phyloP scores from a whole-genome alignment of 768 basidiomycete species.

The Lactarius hatsudake region DNA sequence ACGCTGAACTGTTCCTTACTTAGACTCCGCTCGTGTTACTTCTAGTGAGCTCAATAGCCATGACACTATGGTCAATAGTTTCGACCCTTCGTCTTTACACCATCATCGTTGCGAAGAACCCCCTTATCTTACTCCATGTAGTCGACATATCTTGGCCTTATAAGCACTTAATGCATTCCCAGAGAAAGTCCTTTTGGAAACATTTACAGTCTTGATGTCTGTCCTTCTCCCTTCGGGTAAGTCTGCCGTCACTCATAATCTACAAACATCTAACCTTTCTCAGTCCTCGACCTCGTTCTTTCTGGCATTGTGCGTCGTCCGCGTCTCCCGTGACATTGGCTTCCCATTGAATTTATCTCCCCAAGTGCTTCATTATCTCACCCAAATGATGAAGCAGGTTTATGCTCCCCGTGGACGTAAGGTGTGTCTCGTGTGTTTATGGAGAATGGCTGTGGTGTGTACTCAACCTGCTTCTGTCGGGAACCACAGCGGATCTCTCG shows the following conservation, averaged over 20 bases:
- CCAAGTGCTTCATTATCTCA: neutral
- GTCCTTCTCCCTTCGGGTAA: neutral
- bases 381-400: neutral
- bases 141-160: conserved; percentile 7
- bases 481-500: conserved; percentile 1
- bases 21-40: conserved; percentile 11
- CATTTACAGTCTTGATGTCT: neutral
- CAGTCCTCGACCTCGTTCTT: too few relatives aligned
- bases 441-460: neutral
- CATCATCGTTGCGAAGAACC: neutral
- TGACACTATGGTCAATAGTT: neutral
- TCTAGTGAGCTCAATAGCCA: neutral
- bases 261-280: neutral
- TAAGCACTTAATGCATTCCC: neutral
- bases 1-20: neutral
- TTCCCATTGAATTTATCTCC: neutral
- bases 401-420: neutral
- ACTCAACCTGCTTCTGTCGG: neutral
- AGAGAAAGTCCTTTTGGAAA: neutral
- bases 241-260: neutral
- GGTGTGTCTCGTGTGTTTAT: conserved; percentile 1
- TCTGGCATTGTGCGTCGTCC: neutral
- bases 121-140: neutral
- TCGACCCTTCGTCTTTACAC: neutral
- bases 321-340: neutral